A percentile compares a stretch with the other conserved stretches of the same genome.
These are phyloP conservation scores for Dysphania ambrosioides DNA, from an alignment of 148 eudicot species.

Conservation along the genomic window DNA sequence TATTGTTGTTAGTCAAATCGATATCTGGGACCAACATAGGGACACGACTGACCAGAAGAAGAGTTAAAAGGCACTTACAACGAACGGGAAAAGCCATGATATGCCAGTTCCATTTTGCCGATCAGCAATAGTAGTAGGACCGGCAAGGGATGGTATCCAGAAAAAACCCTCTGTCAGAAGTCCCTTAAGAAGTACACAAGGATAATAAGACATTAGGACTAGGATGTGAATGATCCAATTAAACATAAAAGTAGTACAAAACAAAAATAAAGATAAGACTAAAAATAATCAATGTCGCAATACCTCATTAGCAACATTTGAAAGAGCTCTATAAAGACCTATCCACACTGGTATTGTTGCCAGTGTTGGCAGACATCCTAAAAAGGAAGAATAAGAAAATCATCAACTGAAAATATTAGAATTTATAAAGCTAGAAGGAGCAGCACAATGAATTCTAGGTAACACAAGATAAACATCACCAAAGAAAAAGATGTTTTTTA, in stretches of 20 bases:
- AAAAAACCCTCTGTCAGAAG: conserved; percentile 90
- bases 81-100: conserved; percentile 92
- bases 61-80: conserved; percentile 45
- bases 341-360: conserved; percentile 98
- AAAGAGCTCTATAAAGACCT: conserved; percentile 91
- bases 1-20: background rate
- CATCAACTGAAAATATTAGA: conserved; percentile 1
- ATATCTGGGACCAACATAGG: background rate
- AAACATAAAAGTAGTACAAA: background rate
- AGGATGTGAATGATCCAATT: conserved; percentile 2
- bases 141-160: conserved; percentile 98
- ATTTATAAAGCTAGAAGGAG: background rate
- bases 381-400: background rate
- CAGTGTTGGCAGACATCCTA: conserved; percentile 92
- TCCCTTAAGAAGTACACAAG: conserved; percentile 42
- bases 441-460: too few relatives aligned
- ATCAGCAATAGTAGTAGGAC: conserved; percentile 85
- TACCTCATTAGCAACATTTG: conserved; percentile 98
- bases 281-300: background rate
- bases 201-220: conserved; percentile 10
- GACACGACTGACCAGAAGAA: background rate
- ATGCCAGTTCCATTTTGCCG: conserved; percentile 84
- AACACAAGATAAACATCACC: background rate
- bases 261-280: background rate
- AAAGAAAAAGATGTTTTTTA: background rate